Evolutionary conservation across 1,284 basidiomycete genomes (phyloP).

Genomic region (Coniferiporia weirii): DNA sequence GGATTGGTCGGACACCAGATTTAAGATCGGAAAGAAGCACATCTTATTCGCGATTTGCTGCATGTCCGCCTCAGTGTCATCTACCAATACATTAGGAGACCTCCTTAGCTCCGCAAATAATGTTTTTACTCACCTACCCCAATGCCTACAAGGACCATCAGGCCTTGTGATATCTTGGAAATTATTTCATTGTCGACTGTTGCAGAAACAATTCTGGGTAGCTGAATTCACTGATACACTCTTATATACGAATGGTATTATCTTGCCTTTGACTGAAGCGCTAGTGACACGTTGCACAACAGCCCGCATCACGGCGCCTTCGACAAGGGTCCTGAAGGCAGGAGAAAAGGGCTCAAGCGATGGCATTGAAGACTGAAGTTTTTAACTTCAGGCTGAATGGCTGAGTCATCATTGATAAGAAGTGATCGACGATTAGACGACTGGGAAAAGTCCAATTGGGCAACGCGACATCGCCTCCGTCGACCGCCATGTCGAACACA

Average conservation of each 20-base stretch:
- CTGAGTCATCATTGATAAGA: neutral
- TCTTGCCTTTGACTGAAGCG: slow-evolving; percentile 66
- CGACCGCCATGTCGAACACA: slow-evolving; percentile 27
- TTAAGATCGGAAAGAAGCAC: slow-evolving; percentile 30
- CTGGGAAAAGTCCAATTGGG: neutral
- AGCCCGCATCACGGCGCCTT: slow-evolving; percentile 52
- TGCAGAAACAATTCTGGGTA: slow-evolving; percentile 2
- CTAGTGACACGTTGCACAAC: slow-evolving; percentile 72
- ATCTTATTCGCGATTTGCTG: slow-evolving; percentile 75
- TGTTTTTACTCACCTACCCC: slow-evolving; percentile 45
- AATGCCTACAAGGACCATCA: slow-evolving; percentile 87
- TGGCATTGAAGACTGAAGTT: too few relatives aligned
- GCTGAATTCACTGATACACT: slow-evolving; percentile 5
- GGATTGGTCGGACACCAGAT: neutral
- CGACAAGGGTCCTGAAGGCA: neutral
- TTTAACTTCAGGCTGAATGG: too few relatives aligned
- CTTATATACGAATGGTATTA: neutral
- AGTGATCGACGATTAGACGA: neutral
- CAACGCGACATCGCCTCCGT: neutral
- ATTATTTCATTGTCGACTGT: slow-evolving; percentile 68
- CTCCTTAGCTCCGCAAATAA: slow-evolving; percentile 16
- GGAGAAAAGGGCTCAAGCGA: neutral
- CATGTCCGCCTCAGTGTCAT: slow-evolving; percentile 73
- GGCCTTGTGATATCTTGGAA: slow-evolving; percentile 74
- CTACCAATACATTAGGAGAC: slow-evolving; percentile 36